Base-by-base conservation (phyloP, 345 rosid genomes). In the Boechera stricta region DNA sequence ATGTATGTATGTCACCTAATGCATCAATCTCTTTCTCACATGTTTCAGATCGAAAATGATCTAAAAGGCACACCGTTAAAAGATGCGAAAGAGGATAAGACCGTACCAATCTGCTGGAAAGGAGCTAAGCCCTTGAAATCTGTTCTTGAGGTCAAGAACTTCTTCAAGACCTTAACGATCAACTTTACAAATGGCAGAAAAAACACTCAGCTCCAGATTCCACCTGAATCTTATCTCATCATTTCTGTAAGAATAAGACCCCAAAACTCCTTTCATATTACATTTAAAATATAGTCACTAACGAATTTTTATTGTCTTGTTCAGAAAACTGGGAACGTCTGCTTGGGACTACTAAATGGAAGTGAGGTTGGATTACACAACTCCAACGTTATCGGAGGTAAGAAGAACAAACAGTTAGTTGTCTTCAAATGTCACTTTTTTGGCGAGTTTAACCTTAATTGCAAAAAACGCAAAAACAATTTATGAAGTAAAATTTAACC, bases 31-130 rank as follows among this genome's bases (percentile, higher is more conserved):
- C 7, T 38, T 52, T 57, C 0, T 35, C 2, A 0, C 12, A 16
- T 21, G 72, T 39, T 32, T 15, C 57, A 76, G 80, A 76, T 76
- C 16, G 39, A 5, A 53, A 62, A 44, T 36, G 65, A 69, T 53
- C 36, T 76, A 2, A 54, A 69, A 76, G 84, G 82, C 53, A 84
- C 81, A 82, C 83, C 84, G 3, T 47, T 91, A 42, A 82, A 66
- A 58, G 83, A 70, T 24, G 80, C 67, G 4, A 77, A 85, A 35
- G 80, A 81, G 3, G 84, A 87, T 42, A 94, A 87, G 55, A 71
- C 90, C 38, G 88, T 94, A 39, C 78, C 96, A 3, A 54, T 91
- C 61, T 94, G 98, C 82, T 91, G 98, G 97, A 94, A 90, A 88
- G 93, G 88, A 45, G 58, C 78, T 13, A 86, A 86, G 72, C 88